Conservation (phyloP, 306 rosid species). For the Glycine soja region DNA sequence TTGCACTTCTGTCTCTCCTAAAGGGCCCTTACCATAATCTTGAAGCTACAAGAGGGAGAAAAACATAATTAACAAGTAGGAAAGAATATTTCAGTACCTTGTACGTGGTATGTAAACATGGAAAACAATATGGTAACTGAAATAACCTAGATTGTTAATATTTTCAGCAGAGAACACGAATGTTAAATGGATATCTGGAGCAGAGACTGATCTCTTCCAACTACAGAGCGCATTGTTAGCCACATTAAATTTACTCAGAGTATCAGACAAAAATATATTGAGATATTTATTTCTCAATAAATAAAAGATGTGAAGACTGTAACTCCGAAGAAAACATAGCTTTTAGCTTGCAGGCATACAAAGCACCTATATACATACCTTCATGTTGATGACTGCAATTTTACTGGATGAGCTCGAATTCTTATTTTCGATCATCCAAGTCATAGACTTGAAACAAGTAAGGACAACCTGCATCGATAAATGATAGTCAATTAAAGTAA, state of each 20-base stretch:
- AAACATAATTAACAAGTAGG: constrained; percentile 44
- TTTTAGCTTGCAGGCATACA: constrained; percentile 5
- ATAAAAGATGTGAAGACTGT: constrained; percentile 21
- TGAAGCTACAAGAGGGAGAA: constrained; percentile 59
- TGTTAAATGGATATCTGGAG: constrained; percentile 21
- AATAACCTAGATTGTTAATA: constrained; percentile 29
- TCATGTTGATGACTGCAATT: constrained; percentile 74
- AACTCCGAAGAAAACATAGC: constrained; percentile 15
- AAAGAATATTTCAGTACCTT: constrained; percentile 37
- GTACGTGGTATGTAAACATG: constrained; percentile 13
- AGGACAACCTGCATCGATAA: constrained; percentile 68
- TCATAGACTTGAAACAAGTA: constrained; percentile 80
- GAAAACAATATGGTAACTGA: constrained; percentile 33
- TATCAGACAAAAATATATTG: background rate
- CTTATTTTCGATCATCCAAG: constrained; percentile 78
- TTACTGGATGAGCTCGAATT: constrained; percentile 60
- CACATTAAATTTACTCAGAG: constrained; percentile 14
- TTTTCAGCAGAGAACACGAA: constrained; percentile 28
- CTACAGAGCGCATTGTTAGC: constrained; percentile 11
- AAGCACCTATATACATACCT: constrained; percentile 56
- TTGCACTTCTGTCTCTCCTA: constrained; percentile 74
- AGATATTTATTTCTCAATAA: constrained; percentile 37
- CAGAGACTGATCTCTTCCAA: constrained; percentile 20
- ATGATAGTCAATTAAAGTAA: constrained; percentile 13
- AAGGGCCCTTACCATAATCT: constrained; percentile 70